Evolutionary conservation across 2,329 filamentous ascomycete species (phyloP), one percentile per base, ranked within the genome.

Genomic region (Diplodia sapinea): DNA sequence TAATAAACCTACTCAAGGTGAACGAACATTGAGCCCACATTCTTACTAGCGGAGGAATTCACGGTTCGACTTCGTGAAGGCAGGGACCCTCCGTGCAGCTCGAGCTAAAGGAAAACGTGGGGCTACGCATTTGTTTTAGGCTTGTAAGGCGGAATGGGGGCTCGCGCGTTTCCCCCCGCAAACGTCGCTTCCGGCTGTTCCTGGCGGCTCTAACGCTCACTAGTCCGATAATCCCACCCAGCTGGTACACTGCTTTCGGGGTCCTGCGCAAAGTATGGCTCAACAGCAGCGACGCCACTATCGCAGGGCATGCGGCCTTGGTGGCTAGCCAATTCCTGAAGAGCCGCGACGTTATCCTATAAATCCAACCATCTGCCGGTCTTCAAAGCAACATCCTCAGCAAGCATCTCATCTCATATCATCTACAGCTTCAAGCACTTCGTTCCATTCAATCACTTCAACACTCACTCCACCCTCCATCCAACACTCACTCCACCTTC

Each of bases 391-490:
- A 26, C n/a, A 40, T 63, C 47, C 51, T 36, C 59, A 63, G 31
- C 59, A 63, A n/a, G 7, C 31, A 51, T 63, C 47, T 63, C 50
- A n/a, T 51, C 31, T 38, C 47, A 63, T 26, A 47, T 17, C 47
- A 63, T 26, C 59, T 23, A 31, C 11, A 63, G 59, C 47, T 50
- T 36, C 47, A 15, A 63, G 59, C 59, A 36, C 40, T 26, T 26
- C 26, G 26, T 26, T 50, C 29, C 40, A 49, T 50, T 49, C 40
- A 62, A 8, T 29, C 23, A 7, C 43, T 26, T 26, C 59, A 40
- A 17, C 59, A 15, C 47, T 49, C 31, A 4, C 38, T 31, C 17
- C 7, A 15, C 26, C 1, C 15, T 49, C 13, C 11, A 17, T 51
- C 31, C 15, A 1, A 13, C 29, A 26, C 33, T 33, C 47, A 11